Evolutionary conservation across 1,284 basidiomycete species (phyloP).

Genomic region (Meripilus lineatus): DNA sequence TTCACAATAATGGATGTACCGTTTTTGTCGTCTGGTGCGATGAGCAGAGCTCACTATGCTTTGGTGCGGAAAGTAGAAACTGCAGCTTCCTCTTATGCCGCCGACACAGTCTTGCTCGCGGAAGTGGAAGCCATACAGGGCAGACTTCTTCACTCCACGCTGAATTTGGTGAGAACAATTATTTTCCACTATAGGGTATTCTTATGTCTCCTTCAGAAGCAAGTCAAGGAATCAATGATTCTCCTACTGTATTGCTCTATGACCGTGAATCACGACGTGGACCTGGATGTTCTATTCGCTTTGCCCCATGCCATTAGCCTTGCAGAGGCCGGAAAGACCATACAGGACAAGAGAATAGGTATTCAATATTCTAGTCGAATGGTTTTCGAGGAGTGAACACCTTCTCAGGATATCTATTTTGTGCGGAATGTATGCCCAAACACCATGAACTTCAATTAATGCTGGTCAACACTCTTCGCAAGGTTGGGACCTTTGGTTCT

Average conservation of each 20-base stretch:
- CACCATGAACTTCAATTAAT: conserved; percentile 71
- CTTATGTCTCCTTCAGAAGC: conserved; percentile 34
- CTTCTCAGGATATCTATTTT: conserved; percentile 68
- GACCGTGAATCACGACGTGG: conserved; percentile 37
- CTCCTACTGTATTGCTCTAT: conserved; percentile 65
- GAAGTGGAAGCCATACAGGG: conserved; percentile 55
- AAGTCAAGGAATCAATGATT: conserved; percentile 57
- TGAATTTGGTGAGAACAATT: conserved; percentile 45
- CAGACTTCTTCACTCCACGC: conserved; percentile 40
- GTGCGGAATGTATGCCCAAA: conserved; percentile 60
- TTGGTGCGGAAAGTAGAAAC: conserved; percentile 67
- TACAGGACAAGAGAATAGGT: conserved; percentile 71
- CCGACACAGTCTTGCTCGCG: conserved; percentile 50
- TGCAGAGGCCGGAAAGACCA: conserved; percentile 56
- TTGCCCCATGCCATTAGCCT: conserved; percentile 67
- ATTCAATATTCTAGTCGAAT: conserved; percentile 4
- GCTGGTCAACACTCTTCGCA: conserved; percentile 77
- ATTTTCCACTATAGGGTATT: conserved; percentile 7
- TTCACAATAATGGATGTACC: conserved; percentile 58
- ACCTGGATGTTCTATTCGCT: conserved; percentile 55
- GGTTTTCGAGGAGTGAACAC: neutral
- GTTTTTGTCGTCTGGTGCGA: conserved; percentile 69
- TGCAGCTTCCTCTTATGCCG: conserved; percentile 45
- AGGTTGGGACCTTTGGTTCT: conserved; percentile 37
- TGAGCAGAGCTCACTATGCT: conserved; percentile 66